Percentiles rank a stretch among this genome's conserved stretches.
phyloP scores from a whole-genome alignment of 805 yeast genomes.

The Candida nanaspora region DNA sequence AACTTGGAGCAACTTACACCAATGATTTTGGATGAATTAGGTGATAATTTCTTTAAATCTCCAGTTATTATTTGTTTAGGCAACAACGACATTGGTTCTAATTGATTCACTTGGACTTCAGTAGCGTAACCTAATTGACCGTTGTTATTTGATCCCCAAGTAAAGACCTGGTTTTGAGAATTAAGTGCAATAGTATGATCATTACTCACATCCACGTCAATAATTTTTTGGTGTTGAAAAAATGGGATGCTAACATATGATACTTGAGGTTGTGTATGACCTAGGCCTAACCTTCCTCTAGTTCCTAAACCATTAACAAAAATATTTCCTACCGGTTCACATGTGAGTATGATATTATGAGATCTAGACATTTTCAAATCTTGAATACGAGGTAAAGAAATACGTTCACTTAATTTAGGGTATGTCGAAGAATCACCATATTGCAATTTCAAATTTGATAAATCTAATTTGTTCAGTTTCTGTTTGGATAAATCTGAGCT shows the following conservation, averaged over 20 bases:
- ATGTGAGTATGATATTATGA: constrained; percentile 56
- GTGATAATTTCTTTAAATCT: constrained; percentile 30
- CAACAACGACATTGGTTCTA: constrained; percentile 18
- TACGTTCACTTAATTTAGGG: constrained; percentile 13
- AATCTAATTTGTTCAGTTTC: constrained; percentile 11
- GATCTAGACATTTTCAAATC: constrained; percentile 51
- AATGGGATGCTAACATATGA: constrained; percentile 35
- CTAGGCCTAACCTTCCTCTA: constrained; percentile 67
- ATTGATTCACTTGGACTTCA: constrained; percentile 13
- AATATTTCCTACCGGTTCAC: constrained; percentile 37
- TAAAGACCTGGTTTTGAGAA: constrained; percentile 42
- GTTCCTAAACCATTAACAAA: constrained; percentile 62
- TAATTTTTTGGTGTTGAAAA: constrained; percentile 25
- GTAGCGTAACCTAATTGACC: constrained; percentile 59
- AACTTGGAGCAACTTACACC: constrained; percentile 59
- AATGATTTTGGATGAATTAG: constrained; percentile 18
- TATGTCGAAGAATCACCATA: constrained; percentile 17
- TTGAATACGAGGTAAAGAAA: constrained; percentile 37
- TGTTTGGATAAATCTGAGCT: constrained; percentile 4
- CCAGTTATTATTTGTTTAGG: constrained; percentile 38
- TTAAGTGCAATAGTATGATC: constrained; percentile 64
- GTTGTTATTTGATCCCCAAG: constrained; percentile 74
- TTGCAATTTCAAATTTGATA: constrained; percentile 12
- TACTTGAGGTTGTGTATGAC: constrained; percentile 32
- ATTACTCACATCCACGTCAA: constrained; percentile 44